phyloP scores from a whole-genome alignment of 2,329 filamentous ascomycete genomes.

The Fusarium sp. region DNA sequence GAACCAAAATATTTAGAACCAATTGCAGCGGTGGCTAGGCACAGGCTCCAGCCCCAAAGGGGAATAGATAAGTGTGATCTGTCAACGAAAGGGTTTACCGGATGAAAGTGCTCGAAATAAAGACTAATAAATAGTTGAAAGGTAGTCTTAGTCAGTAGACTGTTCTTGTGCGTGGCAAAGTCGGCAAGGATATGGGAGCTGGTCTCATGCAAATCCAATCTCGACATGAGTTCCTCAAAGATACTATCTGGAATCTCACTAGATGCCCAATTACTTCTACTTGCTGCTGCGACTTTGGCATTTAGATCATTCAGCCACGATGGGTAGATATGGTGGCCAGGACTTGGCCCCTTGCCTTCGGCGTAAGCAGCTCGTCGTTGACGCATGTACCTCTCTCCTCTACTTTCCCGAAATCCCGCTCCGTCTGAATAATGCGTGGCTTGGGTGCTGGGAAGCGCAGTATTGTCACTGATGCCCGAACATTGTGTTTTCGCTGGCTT shows the following conservation, averaged over 20 bases:
- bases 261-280: rapidly evolving
- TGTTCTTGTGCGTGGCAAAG: not conserved
- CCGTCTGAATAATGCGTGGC: not conserved
- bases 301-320: not conserved
- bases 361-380: not conserved
- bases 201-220: not conserved
- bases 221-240: not conserved
- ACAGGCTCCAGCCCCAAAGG: not conserved
- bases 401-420: not conserved
- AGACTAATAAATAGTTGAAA: not conserved
- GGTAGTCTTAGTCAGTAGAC: not conserved
- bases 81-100: not conserved
- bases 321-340: not conserved
- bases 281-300: not conserved
- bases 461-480: not conserved
- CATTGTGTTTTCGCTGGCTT: not conserved
- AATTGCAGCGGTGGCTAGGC: not conserved
- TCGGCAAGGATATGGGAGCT: not conserved
- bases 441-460: not conserved
- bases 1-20: not conserved
- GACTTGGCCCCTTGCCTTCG: not conserved
- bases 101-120: not conserved
- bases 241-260: not conserved
- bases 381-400: not conserved
- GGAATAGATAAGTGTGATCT: not conserved